Evolutionary conservation across 2,329 filamentous ascomycete species (phyloP), one percentile per base, ranked within the genome.

Genomic region (Botrytis sinoallii): DNA sequence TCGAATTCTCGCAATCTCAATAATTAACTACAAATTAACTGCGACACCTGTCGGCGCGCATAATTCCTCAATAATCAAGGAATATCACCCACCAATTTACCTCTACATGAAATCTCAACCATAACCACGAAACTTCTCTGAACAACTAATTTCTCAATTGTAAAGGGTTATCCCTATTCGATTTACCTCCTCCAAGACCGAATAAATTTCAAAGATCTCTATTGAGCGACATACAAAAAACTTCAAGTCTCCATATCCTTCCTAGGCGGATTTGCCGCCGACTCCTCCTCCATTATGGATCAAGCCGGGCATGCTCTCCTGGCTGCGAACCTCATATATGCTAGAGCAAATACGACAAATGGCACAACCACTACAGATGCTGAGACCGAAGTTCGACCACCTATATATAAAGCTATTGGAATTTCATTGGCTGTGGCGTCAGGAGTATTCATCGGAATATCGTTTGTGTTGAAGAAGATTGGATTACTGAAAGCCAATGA

Each of bases 381-480:
- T 44, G 32, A 40, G 2, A 79, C 73, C 12, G 73, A 73, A 22
- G 61, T 75, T 12, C 73, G 80, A 74, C 80, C 81, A 8, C 75
- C 80, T 7, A 72, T 84, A 74, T 98, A 93, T 87, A 98, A 98
- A 82, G 89, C 91, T 40, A 88, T 98, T 77, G 96, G 96, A 72
- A 93, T 99, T 75, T 87, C 90, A 35, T 86, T 99, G 52, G 96
- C 96, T 25, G 88, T 98, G 74, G 90, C 90, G 46, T 98, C 95
- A 0, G 96, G 96, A 60, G 82, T 93, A 74, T 98, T 98, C 82
- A 99, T 99, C 81, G 96, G 96, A 72, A 88, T 92, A 22, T 98
- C 95, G 0, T 99, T 98, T 82, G 95, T 98, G 42, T 84, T 99
- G 80, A 98, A 98, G 84, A 99, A 99, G 85, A 87, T 93, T 74